A percentile compares a stretch with the other conserved stretches of the same genome.
These are phyloP conservation scores for Rhynchosporium agropyri DNA, from an alignment of 2,329 filamentous ascomycete genomes.

Conservation along the genomic window DNA sequence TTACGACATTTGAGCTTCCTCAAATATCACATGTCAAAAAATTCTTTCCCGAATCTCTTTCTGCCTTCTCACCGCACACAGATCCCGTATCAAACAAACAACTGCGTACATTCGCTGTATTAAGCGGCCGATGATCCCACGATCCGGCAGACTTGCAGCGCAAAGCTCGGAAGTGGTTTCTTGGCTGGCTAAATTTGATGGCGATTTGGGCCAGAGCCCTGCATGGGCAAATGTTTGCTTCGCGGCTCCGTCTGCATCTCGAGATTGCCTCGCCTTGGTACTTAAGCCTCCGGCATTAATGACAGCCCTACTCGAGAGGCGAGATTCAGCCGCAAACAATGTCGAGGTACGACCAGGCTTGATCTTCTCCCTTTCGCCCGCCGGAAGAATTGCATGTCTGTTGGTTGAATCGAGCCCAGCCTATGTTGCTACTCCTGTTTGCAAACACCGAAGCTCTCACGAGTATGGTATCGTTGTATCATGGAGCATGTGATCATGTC, in stretches of 20 bases:
- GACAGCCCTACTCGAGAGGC: conserved; percentile 1
- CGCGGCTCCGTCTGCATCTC: neutral
- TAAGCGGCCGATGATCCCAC: no score
- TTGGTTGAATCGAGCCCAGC: neutral
- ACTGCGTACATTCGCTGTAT: neutral
- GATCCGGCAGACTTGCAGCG: neutral
- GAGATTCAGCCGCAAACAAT: conserved; percentile 9
- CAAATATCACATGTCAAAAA: neutral
- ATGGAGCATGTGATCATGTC: neutral
- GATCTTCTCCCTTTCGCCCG: neutral
- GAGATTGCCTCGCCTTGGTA: conserved; percentile 10
- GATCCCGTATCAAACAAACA: neutral
- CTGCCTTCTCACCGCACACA: conserved; percentile 4
- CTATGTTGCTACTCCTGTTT: neutral
- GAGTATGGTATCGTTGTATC: neutral
- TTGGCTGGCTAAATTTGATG: neutral
- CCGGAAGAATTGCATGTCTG: no score
- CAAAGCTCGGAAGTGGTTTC: neutral
- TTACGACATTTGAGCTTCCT: neutral
- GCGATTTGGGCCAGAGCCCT: conserved; percentile 6
- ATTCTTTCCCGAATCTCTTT: neutral
- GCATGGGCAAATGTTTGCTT: neutral
- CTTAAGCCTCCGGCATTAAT: neutral
- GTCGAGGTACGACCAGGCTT: neutral
- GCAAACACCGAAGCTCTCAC: neutral